Base-by-base conservation (phyloP, 495 filamentous ascomycete genomes). In the Immersiella caudata region DNA sequence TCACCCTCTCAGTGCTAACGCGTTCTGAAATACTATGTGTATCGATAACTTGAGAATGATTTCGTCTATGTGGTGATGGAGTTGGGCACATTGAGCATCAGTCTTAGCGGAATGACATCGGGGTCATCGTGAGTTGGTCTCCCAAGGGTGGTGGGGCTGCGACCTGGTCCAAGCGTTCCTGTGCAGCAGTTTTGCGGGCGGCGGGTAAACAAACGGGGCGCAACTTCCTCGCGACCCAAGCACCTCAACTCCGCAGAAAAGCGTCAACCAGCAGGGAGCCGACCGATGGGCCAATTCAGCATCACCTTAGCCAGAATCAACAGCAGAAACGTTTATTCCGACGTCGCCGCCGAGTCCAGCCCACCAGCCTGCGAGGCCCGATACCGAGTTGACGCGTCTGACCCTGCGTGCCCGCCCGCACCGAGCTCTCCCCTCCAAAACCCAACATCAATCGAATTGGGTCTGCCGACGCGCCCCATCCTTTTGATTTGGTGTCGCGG, bases 161-260 rank as follows among this genome's bases (percentile, higher is more conserved):
- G 12, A n/a, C n/a, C 1, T 70, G 65, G 68, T 60, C 68, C 60
- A 58, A 64, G 68, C 68, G 62, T 50, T 36, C 16, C 22, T 46
- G 33, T 16, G 40, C 35, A 64, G 54, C 54, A 60, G 51, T 59
- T 60, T 67, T 67, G 63, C 58, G 66, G 66, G 20, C 54, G 22
- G 27, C 52, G 65, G 66, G 65, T 71, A 71, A 71, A 71, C 69
- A 71, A 71, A 66, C 62, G 33, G 51, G 62, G 66, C 67, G 69
- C 67, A 68, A 62, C 69, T 71, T 68, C 67, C 62, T 60, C 56
- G 65, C 68, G 69, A 60, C 58, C 20, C 6, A 12, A 62, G n/a
- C 60, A 49, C 24, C 7, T 22, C 60, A 62, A 36, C 36, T 27
- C 11, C 54, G 22, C 54, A 26, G 54, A 20, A 62, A 50, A 18